Base-by-base conservation (phyloP, 2,329 filamentous ascomycete genomes). In the Rosellinia necatrix region DNA sequence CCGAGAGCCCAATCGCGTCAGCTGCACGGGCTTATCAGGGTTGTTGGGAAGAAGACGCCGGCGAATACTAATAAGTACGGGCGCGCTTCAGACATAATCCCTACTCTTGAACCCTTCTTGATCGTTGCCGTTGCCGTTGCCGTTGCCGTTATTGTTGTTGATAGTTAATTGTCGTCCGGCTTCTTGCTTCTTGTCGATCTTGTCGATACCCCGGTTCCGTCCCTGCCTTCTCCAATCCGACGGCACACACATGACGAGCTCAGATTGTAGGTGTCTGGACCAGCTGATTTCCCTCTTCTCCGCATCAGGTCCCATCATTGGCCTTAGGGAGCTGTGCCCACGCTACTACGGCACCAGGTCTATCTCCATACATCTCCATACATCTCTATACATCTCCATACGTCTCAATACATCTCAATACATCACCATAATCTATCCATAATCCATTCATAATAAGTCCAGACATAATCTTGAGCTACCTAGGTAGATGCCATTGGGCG, bases 231-330 rank as follows among this genome's bases (percentile, higher is more conserved):
- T n/a, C n/a, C n/a, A n/a, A n/a, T 35, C 34, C 34, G 6, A 35
- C 5, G 4, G 19, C 13, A 41, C 24, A 19, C 19, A 21, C 35
- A 24, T 24, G 29, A 35, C 37, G 22, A 17, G 13, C 6, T 19
- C 19, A 25, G 37, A 17, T 25, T 21, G 32, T 37, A 57, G n/a
- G n/a, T n/a, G n/a, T 50, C 32, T 48, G 15, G 35, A 12, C 22
- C 22, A 30, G 37, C 43, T 56, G 37, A 35, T 54, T 24, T 42
- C 37, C 48, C 12, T 47, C 32, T 32, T 56, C 56, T 59, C 56
- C 52, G 47, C 56, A 43, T 30, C 37, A 34, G 9, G 27, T 30
- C 22, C 54, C 49, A 48, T 58, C 40, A 58, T 58, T 53, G 34
- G 42, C 15, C 32, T 49, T 19, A 27, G 22, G 42, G 32, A 42